phyloP scores from a whole-genome alignment of 495 filamentous ascomycete species.

The Aspergillus affinis region DNA sequence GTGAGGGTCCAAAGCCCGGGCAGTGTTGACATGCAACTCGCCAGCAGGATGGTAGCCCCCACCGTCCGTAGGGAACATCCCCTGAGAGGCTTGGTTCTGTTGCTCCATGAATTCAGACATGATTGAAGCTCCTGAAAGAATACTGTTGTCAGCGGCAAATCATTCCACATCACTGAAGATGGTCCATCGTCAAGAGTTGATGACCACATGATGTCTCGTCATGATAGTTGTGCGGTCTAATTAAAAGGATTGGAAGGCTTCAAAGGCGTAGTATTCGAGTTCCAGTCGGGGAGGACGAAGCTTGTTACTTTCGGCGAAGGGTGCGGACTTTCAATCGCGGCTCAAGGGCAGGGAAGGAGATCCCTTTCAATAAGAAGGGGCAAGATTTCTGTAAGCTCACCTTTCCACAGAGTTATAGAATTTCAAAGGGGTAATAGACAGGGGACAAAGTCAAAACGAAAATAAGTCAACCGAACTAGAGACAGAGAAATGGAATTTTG shows the following conservation, averaged over 20 bases:
- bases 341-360: not conserved
- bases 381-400: not conserved
- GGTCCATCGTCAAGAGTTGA: not conserved
- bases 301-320: not conserved
- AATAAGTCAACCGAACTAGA: not conserved
- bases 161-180: not conserved
- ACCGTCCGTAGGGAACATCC: slow-evolving; percentile 25
- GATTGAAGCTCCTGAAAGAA: not conserved
- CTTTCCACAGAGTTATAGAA: not conserved
- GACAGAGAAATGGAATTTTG: not conserved
- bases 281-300: not conserved
- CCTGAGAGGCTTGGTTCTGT: slow-evolving; percentile 18
- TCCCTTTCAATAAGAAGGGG: not conserved
- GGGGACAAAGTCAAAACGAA: not conserved
- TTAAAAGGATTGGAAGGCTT: too few relatives aligned
- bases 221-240: not conserved
- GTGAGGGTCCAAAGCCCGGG: slow-evolving; percentile 27
- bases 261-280: not conserved
- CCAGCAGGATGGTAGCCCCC: slow-evolving; percentile 21
- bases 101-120: slow-evolving; percentile 17
- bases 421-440: not conserved
- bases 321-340: not conserved
- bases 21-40: slow-evolving; percentile 21
- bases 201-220: not conserved
- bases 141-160: not conserved